Conservation (phyloP, 1,139 yeast species). For the Trichomonascaceae sp. region DNA sequence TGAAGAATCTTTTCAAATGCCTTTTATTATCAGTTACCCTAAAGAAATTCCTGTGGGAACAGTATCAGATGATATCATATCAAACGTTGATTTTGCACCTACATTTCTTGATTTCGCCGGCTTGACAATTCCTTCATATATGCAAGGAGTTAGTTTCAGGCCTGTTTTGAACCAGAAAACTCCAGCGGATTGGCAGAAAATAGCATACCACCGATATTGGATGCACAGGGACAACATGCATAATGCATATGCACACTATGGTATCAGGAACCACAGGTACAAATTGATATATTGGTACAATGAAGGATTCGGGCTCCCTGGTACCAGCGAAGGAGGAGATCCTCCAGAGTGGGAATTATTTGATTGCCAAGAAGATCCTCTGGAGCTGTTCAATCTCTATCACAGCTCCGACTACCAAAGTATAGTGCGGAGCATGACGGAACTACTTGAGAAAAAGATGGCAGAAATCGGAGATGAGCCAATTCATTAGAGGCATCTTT, state of each 20-base stretch:
- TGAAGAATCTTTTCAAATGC: slow-evolving; percentile 55
- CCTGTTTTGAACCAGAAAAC: slow-evolving; percentile 3
- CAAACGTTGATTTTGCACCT: slow-evolving; percentile 29
- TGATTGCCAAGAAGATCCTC: slow-evolving; percentile 12
- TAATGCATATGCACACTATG: slow-evolving; percentile 13
- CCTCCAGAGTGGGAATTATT: slow-evolving; percentile 12
- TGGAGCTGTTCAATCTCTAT: slow-evolving; percentile 11
- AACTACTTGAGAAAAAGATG: slow-evolving; percentile 9
- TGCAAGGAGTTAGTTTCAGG: slow-evolving; percentile 9
- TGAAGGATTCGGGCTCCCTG: slow-evolving; percentile 10
- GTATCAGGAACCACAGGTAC: slow-evolving; percentile 10
- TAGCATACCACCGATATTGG: slow-evolving; percentile 13
- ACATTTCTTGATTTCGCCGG: slow-evolving; percentile 47
- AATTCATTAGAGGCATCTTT: not conserved
- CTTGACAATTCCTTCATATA: slow-evolving; percentile 7
- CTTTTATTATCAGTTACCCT: slow-evolving; percentile 35
- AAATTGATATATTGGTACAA: slow-evolving; percentile 12
- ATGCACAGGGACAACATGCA: slow-evolving; percentile 12
- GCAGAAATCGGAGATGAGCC: slow-evolving; percentile 11
- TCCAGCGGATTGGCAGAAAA: slow-evolving; percentile 8
- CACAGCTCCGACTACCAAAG: not conserved
- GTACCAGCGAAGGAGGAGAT: slow-evolving; percentile 10
- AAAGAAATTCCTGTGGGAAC: slow-evolving; percentile 19
- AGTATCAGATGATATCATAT: slow-evolving; percentile 51
- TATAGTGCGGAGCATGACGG: slow-evolving; percentile 7